Percentiles rank a stretch among this genome's conserved stretches.
Evolutionary conservation across 495 filamentous ascomycete species (phyloP).

Genomic region (Trichoderma asperelloides): DNA sequence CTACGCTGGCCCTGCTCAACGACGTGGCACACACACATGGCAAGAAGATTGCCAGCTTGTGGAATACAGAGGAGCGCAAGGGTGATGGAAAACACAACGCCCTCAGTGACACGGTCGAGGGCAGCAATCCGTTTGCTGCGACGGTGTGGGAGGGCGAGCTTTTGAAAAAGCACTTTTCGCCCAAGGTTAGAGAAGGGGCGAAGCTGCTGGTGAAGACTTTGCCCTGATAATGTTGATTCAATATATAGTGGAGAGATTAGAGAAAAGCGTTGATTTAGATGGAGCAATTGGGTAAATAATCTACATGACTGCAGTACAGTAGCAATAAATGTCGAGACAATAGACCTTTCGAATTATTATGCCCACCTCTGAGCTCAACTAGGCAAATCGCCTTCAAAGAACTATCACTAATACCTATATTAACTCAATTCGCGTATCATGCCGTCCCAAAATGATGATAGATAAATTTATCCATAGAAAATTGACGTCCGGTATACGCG

Average conservation of each 20-base stretch:
- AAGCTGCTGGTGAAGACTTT: constrained; percentile 55
- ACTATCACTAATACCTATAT: not conserved
- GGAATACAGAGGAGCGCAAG: constrained; percentile 67
- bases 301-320: not conserved
- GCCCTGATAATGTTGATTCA: not conserved
- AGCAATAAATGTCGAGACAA: not conserved
- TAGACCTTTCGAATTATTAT: not conserved
- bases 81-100: constrained; percentile 56
- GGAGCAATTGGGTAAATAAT: not conserved
- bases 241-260: not conserved
- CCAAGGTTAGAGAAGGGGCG: constrained; percentile 71
- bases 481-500: too few relatives aligned
- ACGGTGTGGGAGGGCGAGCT: constrained; percentile 94
- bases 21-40: constrained; percentile 56
- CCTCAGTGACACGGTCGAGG: constrained; percentile 55
- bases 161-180: constrained; percentile 74
- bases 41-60: constrained; percentile 30
- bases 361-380: not conserved
- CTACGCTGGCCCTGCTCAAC: constrained; percentile 61
- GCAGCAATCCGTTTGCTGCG: constrained; percentile 78
- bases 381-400: not conserved
- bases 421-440: too few relatives aligned
- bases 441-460: too few relatives aligned
- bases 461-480: too few relatives aligned
- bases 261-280: not conserved